Conservation (phyloP, 352 stramenopile genomes). For the Pythium pyrilobum region DNA sequence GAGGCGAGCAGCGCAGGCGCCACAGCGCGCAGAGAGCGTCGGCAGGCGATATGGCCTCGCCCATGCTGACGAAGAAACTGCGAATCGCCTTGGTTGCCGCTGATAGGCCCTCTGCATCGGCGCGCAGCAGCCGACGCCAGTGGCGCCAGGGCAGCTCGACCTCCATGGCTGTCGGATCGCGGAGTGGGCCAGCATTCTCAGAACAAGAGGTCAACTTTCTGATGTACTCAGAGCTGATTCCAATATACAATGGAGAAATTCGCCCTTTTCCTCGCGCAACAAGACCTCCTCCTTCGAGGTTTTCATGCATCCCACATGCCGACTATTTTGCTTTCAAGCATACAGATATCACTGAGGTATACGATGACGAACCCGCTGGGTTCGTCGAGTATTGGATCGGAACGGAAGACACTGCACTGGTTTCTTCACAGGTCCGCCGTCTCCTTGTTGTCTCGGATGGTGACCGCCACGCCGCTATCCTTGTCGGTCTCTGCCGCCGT, state of each 20-base stretch:
- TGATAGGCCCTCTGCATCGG: too few relatives aligned
- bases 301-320: too few relatives aligned
- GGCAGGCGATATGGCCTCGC: not conserved
- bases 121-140: constrained; percentile 1
- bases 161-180: not conserved
- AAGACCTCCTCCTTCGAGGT: not conserved
- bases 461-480: not conserved
- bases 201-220: not conserved
- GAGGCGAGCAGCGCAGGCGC: not conserved
- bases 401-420: not conserved
- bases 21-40: constrained; percentile 2
- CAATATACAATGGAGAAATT: not conserved
- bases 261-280: not conserved
- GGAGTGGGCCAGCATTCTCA: not conserved
- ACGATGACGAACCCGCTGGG: too few relatives aligned
- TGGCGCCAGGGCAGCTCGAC: not conserved
- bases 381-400: too few relatives aligned
- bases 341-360: too few relatives aligned
- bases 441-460: constrained; percentile 5
- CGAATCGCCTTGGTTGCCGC: not conserved
- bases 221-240: not conserved
- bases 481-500: not conserved
- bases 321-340: too few relatives aligned
- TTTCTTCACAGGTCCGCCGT: constrained; percentile 1
- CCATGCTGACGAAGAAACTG: not conserved